Base-by-base conservation (phyloP, 2,329 filamentous ascomycete species). In the Arachnomyces sp. region DNA sequence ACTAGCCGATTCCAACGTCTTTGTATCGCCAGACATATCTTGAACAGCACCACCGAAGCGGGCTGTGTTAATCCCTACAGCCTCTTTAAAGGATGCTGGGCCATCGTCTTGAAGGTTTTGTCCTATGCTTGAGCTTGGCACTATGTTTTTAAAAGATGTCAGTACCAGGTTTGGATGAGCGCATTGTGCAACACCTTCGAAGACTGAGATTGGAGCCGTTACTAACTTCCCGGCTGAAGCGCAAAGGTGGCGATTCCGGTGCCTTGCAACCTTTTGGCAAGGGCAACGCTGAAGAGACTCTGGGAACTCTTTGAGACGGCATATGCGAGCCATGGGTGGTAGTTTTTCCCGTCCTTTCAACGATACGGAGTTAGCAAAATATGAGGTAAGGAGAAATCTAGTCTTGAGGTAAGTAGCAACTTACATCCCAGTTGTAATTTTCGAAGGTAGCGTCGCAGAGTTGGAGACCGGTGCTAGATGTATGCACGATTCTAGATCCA, bases 301-400 rank as follows among this genome's bases (percentile, higher is more conserved):
- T 62, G 63, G 20, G 62, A 63, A 13, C 58, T 64, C 54, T 69
- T 69, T 28, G 54, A 51, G 42, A 66, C 61, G 7, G 57, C 60
- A 49, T 68, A 67, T 7, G 55, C 52, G 3, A 48, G 47, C 39
- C 57, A 59, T 25, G 49, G 49, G 20, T 34, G 11, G 16, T 44
- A 44, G 8, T 13, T 6, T 12, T 15, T n/a, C 11, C 16, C 30
- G 14, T 28, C 16, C 35, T 25, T 25, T 25, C 20, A 9, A 9
- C 20, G 9, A 25, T 25, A 5, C 5, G 5, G 9, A 5, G 20
- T 9, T 25, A 25, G 20, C 20, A 9, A 25, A 25, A n/a, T n/a
- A n/a, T n/a, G n/a, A n/a, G 5, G 9, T 9, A 25, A 25, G 5
- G 5, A 25, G 20, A 25, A 25, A 25, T 5, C 20, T 25, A 25